Evolutionary conservation across 1,284 basidiomycete species (phyloP).

Genomic region (Pascua sp.): DNA sequence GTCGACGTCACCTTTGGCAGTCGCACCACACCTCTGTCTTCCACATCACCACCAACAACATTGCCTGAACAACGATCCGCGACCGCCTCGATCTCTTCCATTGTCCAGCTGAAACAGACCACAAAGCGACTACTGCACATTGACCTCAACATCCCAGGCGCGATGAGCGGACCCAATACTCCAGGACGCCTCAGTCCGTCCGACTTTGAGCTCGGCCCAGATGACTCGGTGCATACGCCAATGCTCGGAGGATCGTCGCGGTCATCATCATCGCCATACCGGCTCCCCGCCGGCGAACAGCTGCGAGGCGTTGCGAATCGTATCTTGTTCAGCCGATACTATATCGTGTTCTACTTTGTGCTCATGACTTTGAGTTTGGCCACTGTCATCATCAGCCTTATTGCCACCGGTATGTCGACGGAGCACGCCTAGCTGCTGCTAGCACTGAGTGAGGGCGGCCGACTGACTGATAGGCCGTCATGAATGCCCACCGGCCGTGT

Average conservation of each 20-base stretch:
- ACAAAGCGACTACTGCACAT: too few species aligned
- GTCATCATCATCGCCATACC: slow-evolving; percentile 45
- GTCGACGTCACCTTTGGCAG: too few species aligned
- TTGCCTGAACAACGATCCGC: too few species aligned
- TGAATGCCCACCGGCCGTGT: slow-evolving; percentile 55
- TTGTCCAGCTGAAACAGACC: too few species aligned
- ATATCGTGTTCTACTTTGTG: slow-evolving; percentile 68
- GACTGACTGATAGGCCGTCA: slow-evolving; percentile 18
- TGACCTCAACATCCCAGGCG: too few species aligned
- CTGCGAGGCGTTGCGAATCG: slow-evolving; percentile 49
- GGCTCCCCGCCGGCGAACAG: slow-evolving; percentile 42
- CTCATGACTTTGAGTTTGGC: slow-evolving; percentile 88
- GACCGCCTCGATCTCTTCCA: too few species aligned
- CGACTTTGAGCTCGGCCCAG: slow-evolving; percentile 23
- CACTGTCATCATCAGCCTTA: slow-evolving; percentile 80
- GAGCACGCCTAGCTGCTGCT: not conserved
- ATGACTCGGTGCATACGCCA: not conserved
- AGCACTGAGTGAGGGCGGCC: not conserved
- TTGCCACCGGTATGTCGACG: slow-evolving; percentile 42
- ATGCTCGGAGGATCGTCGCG: not conserved
- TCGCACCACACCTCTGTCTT: too few species aligned
- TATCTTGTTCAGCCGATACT: slow-evolving; percentile 48
- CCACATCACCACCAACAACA: too few species aligned
- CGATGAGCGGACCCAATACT: slow-evolving; percentile 5
- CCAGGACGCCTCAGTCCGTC: slow-evolving; percentile 5